Evolutionary conservation across 495 filamentous ascomycete genomes (phyloP).

Genomic region (Chaetomium tenue): DNA sequence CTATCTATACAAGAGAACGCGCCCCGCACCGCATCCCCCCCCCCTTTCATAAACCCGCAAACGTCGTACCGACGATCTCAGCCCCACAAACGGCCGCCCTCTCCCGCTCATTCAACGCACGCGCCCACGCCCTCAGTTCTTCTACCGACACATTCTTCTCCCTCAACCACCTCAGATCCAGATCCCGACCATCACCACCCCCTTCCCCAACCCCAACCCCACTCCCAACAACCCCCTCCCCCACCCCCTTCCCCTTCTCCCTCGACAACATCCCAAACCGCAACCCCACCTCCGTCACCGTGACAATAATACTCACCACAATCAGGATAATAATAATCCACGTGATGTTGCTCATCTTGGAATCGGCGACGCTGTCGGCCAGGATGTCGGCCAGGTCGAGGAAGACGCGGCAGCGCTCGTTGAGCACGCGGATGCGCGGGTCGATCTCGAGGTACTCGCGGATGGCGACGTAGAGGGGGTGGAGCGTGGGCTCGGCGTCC

Average conservation of each 20-base stretch:
- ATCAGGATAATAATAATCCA: conserved; percentile 99
- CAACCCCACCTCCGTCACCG: conserved; percentile 81
- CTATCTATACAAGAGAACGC: background rate
- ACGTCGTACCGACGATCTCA: conserved; percentile 44
- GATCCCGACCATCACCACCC: conserved; percentile 1
- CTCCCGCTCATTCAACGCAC: conserved; percentile 41
- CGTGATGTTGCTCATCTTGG: conserved; percentile 88
- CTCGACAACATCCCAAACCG: conserved; percentile 74
- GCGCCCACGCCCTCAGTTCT: conserved; percentile 39
- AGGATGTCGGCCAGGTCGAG: conserved; percentile 95
- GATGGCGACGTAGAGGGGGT: conserved; percentile 90
- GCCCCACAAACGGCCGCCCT: conserved; percentile 48
- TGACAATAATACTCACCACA: conserved; percentile 83
- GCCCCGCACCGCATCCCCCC: background rate
- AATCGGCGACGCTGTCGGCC: conserved; percentile 85
- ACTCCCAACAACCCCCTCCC: background rate
- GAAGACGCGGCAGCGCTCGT: conserved; percentile 95
- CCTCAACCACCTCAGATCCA: conserved; percentile 29
- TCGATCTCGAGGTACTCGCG: conserved; percentile 98
- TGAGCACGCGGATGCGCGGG: conserved; percentile 88
- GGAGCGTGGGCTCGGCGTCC: conserved; percentile 91
- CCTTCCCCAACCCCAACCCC: background rate
- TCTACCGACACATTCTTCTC: conserved; percentile 43
- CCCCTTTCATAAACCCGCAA: conserved; percentile 33
- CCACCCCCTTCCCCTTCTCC: conserved; percentile 26